These are phyloP conservation scores for Nidularia sp. DNA, from an alignment of 768 basidiomycete species.

Conservation along the genomic window DNA sequence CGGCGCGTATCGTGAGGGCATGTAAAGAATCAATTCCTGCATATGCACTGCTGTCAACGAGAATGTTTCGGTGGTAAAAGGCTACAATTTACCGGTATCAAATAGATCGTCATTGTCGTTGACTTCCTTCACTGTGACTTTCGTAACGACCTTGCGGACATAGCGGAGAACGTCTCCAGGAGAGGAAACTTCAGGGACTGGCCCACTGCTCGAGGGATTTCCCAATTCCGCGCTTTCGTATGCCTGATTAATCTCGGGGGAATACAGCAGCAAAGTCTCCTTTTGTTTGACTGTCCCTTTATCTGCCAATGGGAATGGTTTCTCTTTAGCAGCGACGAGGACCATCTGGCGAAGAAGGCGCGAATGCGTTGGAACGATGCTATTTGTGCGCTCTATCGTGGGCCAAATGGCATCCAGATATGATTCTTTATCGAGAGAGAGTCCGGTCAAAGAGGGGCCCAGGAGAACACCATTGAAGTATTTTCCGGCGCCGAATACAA, in stretches of 20 bases:
- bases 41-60: too few species aligned
- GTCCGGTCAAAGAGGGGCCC: conserved; percentile 2
- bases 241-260: conserved; percentile 17
- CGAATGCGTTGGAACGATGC: conserved; percentile 17
- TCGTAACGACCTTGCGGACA: conserved; percentile 1
- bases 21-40: conserved; percentile 7
- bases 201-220: neutral
- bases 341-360: conserved; percentile 17
- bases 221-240: conserved; percentile 9
- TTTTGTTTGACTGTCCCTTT: conserved; percentile 18
- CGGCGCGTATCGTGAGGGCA: conserved; percentile 6
- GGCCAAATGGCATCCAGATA: conserved; percentile 15
- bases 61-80: neutral
- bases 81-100: conserved; percentile 1
- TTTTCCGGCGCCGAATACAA: conserved; percentile 18
- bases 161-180: conserved; percentile 4
- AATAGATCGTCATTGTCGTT: conserved; percentile 4
- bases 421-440: neutral
- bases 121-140: conserved; percentile 1
- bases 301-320: conserved; percentile 16
- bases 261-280: conserved; percentile 13
- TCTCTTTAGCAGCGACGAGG: conserved; percentile 11
- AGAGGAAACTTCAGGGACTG: neutral
- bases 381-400: conserved; percentile 16
- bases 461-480: conserved; percentile 18